Base-by-base conservation (phyloP, 768 basidiomycete species). In the Serendipita indica region DNA sequence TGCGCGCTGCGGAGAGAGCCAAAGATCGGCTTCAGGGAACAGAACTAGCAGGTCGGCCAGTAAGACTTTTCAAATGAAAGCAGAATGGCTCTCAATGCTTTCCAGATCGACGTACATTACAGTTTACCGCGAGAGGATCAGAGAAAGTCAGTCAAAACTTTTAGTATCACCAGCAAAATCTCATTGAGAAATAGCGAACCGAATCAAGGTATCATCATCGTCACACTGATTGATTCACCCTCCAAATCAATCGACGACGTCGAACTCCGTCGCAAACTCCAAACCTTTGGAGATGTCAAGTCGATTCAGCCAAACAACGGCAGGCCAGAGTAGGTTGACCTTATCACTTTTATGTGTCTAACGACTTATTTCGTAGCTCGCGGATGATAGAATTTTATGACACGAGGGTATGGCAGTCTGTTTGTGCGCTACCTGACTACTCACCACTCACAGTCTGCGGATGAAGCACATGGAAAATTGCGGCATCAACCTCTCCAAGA, bases 61-160 rank as follows among this genome's bases (percentile, higher is more conserved):
- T 97, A 64, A 73, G 91, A 2, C 16, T 57, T 25, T 27, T 20
- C 39, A 20, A n/a, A n/a, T n/a, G n/a, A n/a, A n/a, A n/a, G n/a
- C n/a, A 35, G 16, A n/a, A 25, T 49, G 3, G 13, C 34, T 7
- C 27, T 14, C 30, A 46, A 58, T 64, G 56, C 32, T 58, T 39
- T 45, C 20, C 67, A 96, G 94, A 98, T 98, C 69, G 96, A 99
- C 73, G 93, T 99, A 0, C 96, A 99, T 69, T 99, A 92, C 73
- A 94, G 91, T 27, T 73, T 98, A 28, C 96, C 96, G 10, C 83
- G 89, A 64, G 89, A 96, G 58, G 81, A 86, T 62, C 70, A 74
- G 64, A 78, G 77, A 65, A 79, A 78, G 58, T 61, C 65, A 35
- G 49, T 49, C 33, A 20, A 46, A 18, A 3, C 60, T 33, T 3